Base-by-base conservation (phyloP, 2,329 filamentous ascomycete species). In the Aureobasidium sp. region DNA sequence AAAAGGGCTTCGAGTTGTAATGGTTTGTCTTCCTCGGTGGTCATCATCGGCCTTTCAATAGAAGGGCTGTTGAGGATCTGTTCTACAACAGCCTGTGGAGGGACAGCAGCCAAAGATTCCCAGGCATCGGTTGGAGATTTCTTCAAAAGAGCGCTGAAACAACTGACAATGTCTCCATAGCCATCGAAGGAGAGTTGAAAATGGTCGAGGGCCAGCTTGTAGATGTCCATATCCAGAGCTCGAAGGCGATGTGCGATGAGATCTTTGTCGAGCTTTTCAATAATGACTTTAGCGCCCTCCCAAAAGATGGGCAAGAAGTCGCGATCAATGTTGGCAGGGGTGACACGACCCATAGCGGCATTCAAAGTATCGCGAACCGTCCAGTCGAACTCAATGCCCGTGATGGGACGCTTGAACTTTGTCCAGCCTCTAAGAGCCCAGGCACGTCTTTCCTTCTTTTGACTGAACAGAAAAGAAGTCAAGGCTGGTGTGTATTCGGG, bases 41-140 rank as follows among this genome's bases (percentile, higher is more conserved):
- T 78, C 65, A 80, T 78, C 13, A 92, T 79, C 7, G 89, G 72
- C n/a, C 75, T 75, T 37, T 81, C 80, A 67, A 89, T 85, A 3
- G 83, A 80, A 8, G 86, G 86, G 64, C 88, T 91, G 63, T 83
- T 84, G 68, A 94, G 90, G 47, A 96, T 83, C 65, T 91, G 83
- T 70, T 97, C 91, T n/a, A 91, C 85, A 52, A 97, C 85, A 37
- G 87, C 85, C 45, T 86, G 86, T 3, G 91, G 88, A 0, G 89
- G 88, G 55, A 93, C 90, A 34, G 90, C 84, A 55, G 89, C 87
- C 76, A 96, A 87, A 1, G 91, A 87, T 68, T 91, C 88, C 93
- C 93, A 97, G 68, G 97, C 94, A 48, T 89, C 88, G 60, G 83
- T 83, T 0, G 91, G 83, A 0, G 90, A 88, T 67, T 89, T 91